A percentile compares a stretch with the other conserved stretches of the same genome.
Conservation (phyloP, 2,329 filamentous ascomycete species). For the Chaetothyriales sp. region DNA sequence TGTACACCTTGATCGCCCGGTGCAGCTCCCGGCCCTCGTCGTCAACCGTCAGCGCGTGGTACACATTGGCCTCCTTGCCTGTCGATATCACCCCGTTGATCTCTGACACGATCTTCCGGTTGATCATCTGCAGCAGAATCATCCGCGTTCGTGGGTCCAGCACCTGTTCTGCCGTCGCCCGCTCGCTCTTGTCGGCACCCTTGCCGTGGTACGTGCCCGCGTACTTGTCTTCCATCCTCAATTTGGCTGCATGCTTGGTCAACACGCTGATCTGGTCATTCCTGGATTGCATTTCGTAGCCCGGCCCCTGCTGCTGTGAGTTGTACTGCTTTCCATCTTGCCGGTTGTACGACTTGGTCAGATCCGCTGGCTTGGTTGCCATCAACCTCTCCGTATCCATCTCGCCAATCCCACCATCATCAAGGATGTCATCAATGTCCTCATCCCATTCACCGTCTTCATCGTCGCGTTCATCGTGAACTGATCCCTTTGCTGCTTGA, state of each 20-base stretch:
- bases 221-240: slow-evolving; percentile 56
- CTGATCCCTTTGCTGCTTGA: slow-evolving; percentile 19
- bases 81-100: slow-evolving; percentile 92
- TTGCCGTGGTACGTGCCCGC: slow-evolving; percentile 37
- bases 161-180: slow-evolving; percentile 88
- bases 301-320: slow-evolving; percentile 53
- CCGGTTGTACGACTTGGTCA: slow-evolving; percentile 80
- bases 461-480: slow-evolving; percentile 14
- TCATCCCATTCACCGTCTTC: slow-evolving; percentile 29
- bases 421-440: slow-evolving; percentile 43
- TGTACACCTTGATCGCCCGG: slow-evolving; percentile 95
- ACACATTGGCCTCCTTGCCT: slow-evolving; percentile 96
- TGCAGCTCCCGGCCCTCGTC: slow-evolving; percentile 45
- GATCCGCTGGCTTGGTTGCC: slow-evolving; percentile 48
- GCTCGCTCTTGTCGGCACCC: slow-evolving; percentile 66
- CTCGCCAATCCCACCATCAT: slow-evolving; percentile 43
- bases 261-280: slow-evolving; percentile 83
- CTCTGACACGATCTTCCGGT: slow-evolving; percentile 74
- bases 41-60: slow-evolving; percentile 62
- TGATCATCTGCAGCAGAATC: slow-evolving; percentile 93
- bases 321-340: slow-evolving; percentile 62
- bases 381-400: slow-evolving; percentile 43
- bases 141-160: slow-evolving; percentile 87
- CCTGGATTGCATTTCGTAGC: slow-evolving; percentile 52
- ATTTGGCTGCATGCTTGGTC: slow-evolving; percentile 71